Evolutionary conservation across 176 grass and related monocot genomes (phyloP).

Genomic region (Carex myosuroides): DNA sequence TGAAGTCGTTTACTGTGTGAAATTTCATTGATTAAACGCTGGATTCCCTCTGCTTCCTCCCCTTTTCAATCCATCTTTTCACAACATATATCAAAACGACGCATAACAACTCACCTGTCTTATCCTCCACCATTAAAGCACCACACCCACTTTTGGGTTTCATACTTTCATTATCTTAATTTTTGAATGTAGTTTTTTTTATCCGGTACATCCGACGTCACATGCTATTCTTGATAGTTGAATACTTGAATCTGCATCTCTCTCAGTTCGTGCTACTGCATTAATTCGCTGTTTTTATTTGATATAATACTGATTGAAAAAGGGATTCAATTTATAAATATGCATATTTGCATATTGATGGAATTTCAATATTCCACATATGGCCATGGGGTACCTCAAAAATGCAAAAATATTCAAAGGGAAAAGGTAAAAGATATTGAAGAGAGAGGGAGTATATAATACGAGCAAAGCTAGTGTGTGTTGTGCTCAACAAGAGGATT

Average conservation of each 20-base stretch:
- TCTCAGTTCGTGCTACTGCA: no score
- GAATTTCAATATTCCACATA: no score
- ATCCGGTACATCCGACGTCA: no score
- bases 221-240: no score
- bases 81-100: slow-evolving; percentile 2
- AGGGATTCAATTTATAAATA: no score
- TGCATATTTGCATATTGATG: no score
- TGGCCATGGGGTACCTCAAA: background rate
- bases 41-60: slow-evolving; percentile 21
- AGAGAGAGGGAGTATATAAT: no score
- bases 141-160: background rate
- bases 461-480: no score
- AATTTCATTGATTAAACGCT: slow-evolving; percentile 17
- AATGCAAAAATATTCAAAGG: background rate
- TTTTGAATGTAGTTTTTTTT: background rate
- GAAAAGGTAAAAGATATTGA: no score
- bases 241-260: no score
- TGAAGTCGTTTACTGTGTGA: background rate
- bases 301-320: background rate
- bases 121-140: background rate
- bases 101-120: slow-evolving; percentile 11
- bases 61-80: slow-evolving; percentile 17
- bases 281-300: no score
- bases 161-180: background rate
- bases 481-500: no score